phyloP scores from a whole-genome alignment of 2,329 filamentous ascomycete genomes.

The Camillea tinctor region DNA sequence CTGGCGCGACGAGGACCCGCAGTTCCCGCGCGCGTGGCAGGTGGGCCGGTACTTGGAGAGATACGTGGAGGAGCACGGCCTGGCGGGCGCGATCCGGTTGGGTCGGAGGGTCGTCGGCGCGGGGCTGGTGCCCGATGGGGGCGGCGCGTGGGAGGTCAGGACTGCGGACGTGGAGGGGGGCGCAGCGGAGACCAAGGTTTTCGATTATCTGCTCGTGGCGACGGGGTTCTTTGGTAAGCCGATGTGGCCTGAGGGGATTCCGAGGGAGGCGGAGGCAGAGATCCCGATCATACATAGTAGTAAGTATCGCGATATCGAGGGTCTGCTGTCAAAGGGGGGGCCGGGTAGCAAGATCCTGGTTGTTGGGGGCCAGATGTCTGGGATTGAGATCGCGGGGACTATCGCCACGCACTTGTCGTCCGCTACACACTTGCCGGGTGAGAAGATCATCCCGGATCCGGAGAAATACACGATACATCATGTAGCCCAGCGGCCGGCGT shows the following conservation, averaged over 20 bases:
- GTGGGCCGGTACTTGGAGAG: slow-evolving; percentile 69
- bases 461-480: slow-evolving; percentile 64
- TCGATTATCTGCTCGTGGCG: slow-evolving; percentile 70
- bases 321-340: slow-evolving; percentile 40
- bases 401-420: slow-evolving; percentile 72
- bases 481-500: slow-evolving; percentile 66
- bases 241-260: slow-evolving; percentile 46
- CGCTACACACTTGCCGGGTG: slow-evolving; percentile 51
- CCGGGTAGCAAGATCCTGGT: slow-evolving; percentile 65
- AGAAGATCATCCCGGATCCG: slow-evolving; percentile 39
- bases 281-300: slow-evolving; percentile 68
- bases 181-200: slow-evolving; percentile 47
- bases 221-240: slow-evolving; percentile 74
- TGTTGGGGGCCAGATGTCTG: slow-evolving; percentile 80
- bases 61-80: slow-evolving; percentile 59
- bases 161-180: slow-evolving; percentile 33
- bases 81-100: slow-evolving; percentile 44
- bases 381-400: slow-evolving; percentile 71
- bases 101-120: slow-evolving; percentile 46
- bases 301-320: slow-evolving; percentile 55
- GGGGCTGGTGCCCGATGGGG: slow-evolving; percentile 28
- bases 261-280: slow-evolving; percentile 30
- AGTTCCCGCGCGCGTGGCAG: slow-evolving; percentile 75
- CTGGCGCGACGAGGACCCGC: slow-evolving; percentile 60
- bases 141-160: slow-evolving; percentile 42